Base-by-base conservation (phyloP, 225 moss, liverwort and hornwort genomes). In the Antitrichia curtipendula region DNA sequence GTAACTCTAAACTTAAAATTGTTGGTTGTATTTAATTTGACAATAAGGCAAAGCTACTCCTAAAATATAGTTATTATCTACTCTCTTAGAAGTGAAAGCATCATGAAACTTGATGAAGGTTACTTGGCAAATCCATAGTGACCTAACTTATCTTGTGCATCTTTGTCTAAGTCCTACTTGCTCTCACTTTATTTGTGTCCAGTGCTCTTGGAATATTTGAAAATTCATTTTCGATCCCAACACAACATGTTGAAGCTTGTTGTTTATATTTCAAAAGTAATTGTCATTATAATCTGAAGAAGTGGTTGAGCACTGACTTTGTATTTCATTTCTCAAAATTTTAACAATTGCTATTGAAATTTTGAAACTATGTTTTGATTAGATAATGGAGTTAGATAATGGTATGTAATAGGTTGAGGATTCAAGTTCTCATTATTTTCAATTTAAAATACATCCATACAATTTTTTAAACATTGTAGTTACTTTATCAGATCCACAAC, bases 111-210 rank as follows among this genome's bases (percentile, higher is more conserved):
- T 2, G 0, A 36, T 36, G 52, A 54, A 54, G 24, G 16, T 25
- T 25, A 9, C 7, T n/a, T 25, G 6, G 2, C 9, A 13, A 54
- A n/a, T 54, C n/a, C 4, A 24, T 0, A 0, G n/a, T n/a, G n/a
- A n/a, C n/a, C n/a, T n/a, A 0, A 8, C 9, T 10, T 77, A 24
- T 77, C 4, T 0, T 47, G 0, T 8, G 2, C 24, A n/a, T 25
- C n/a, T 54, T n/a, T n/a, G 1, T 56, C 4, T n/a, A 56, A 16
- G 16, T 34, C 34, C 13, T 22, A 49, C 12, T 73, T 45, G 3
- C 3, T 53, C 23, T 53, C 15, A 24, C 23, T 53, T 36, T 23
- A 53, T 36, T 53, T 31, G 52, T 53, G 5, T 75, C 6, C 0
- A 17, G 1, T 29, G 28, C 9, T 9, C 17, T 29, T 19, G 4